phyloP scores from a whole-genome alignment of 208 protist species.

The Wallacemonas collosoma region DNA sequence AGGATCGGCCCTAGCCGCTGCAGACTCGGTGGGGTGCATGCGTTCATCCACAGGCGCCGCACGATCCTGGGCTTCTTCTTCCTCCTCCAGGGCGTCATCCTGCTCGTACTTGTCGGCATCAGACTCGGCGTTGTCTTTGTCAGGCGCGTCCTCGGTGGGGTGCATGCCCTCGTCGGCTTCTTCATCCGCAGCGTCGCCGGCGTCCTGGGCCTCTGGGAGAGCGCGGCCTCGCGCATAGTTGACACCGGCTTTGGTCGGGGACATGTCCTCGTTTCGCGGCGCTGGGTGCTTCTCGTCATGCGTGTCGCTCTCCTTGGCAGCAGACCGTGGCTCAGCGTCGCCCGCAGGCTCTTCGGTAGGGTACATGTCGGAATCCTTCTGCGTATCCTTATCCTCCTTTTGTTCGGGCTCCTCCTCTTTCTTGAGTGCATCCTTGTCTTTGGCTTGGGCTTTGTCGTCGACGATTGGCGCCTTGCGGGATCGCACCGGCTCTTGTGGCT shows the following conservation, averaged over 20 bases:
- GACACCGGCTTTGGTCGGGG: slow-evolving; percentile 13
- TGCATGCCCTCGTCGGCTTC: slow-evolving; percentile 17
- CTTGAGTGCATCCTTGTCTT: slow-evolving; percentile 13
- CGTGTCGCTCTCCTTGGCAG: not conserved
- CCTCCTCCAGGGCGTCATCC: slow-evolving; percentile 7
- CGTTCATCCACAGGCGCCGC: not conserved
- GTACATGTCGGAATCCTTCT: not conserved
- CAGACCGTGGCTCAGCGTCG: not conserved
- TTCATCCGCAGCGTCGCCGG: not conserved
- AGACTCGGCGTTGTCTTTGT: slow-evolving; percentile 16
- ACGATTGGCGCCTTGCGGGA: not conserved
- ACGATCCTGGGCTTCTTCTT: not conserved
- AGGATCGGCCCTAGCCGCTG: not conserved
- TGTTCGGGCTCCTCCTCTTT: slow-evolving; percentile 6
- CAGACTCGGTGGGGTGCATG: slow-evolving; percentile 15
- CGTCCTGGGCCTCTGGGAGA: slow-evolving; percentile 12
- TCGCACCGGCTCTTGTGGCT: not conserved
- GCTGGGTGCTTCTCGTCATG: not conserved
- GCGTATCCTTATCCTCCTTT: not conserved
- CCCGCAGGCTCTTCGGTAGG: slow-evolving; percentile 11
- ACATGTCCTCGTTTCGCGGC: slow-evolving; percentile 19
- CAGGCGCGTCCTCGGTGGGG: slow-evolving; percentile 21
- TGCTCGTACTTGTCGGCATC: slow-evolving; percentile 14
- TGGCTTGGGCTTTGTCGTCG: slow-evolving; percentile 6
- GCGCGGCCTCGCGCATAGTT: slow-evolving; percentile 3